phyloP scores from a whole-genome alignment of 2,329 filamentous ascomycete species.

The Hypoxylon sp. region DNA sequence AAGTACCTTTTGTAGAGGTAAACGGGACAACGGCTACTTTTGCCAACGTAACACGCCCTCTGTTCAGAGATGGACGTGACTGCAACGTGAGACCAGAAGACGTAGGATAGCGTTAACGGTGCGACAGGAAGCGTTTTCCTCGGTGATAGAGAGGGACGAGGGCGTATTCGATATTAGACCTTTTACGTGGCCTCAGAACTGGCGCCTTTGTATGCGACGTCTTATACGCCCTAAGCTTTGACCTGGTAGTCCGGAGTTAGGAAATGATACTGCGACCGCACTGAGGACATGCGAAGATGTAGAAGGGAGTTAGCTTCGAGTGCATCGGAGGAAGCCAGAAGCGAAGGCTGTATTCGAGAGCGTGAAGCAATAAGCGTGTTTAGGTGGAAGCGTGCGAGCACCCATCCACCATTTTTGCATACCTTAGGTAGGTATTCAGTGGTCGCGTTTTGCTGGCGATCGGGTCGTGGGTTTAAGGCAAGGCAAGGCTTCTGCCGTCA shows the following conservation, averaged over 20 bases:
- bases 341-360: constrained; percentile 1
- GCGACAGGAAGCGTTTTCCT: background rate
- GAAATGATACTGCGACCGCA: background rate
- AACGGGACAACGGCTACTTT: background rate
- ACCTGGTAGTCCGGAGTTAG: background rate
- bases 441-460: too few species aligned
- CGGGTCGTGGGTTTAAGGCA: too few species aligned
- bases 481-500: too few species aligned
- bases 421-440: background rate
- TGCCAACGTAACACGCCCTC: constrained; percentile 5
- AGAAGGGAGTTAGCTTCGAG: background rate
- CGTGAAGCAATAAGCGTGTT: too few species aligned
- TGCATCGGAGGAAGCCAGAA: background rate
- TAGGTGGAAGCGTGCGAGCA: background rate
- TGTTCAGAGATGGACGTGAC: background rate
- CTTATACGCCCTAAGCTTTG: background rate
- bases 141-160: constrained; percentile 5
- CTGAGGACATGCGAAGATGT: constrained; percentile 7
- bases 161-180: constrained; percentile 2
- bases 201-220: constrained; percentile 2
- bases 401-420: background rate
- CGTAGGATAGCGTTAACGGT: constrained; percentile 2
- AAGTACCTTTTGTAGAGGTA: background rate
- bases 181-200: constrained; percentile 14
- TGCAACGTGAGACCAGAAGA: background rate